A percentile compares a stretch with the other conserved stretches of the same genome.
phyloP scores from a whole-genome alignment of 805 yeast genomes.

The Limtongozyma cylindracea region DNA sequence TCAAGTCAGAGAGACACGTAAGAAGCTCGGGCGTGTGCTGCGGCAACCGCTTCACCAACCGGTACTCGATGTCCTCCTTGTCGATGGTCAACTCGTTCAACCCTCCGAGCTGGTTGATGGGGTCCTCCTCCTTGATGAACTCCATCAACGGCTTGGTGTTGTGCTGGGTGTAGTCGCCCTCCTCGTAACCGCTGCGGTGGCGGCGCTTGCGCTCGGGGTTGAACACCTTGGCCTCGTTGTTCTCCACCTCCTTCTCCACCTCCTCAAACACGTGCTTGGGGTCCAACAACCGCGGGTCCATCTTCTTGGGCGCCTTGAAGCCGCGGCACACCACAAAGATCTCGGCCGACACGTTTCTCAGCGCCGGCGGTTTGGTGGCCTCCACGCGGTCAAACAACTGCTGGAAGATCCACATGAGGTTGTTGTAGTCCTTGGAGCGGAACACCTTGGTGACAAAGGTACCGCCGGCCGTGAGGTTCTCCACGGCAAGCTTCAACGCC shows the following conservation, averaged over 20 bases:
- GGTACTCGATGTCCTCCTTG: slow-evolving; percentile 45
- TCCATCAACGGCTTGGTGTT: slow-evolving; percentile 57
- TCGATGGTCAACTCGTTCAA: slow-evolving; percentile 35
- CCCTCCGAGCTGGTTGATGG: slow-evolving; percentile 60
- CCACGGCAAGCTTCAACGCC: slow-evolving; percentile 84
- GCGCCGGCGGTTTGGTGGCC: slow-evolving; percentile 97
- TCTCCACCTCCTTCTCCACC: slow-evolving; percentile 36
- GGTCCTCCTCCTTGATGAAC: slow-evolving; percentile 60
- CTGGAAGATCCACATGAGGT: slow-evolving; percentile 91
- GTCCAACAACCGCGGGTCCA: slow-evolving; percentile 83
- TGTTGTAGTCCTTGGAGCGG: slow-evolving; percentile 96
- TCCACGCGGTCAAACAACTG: slow-evolving; percentile 91
- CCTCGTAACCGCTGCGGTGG: slow-evolving; percentile 92
- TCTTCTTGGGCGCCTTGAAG: slow-evolving; percentile 84
- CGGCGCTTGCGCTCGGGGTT: slow-evolving; percentile 84
- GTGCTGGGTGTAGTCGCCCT: slow-evolving; percentile 55
- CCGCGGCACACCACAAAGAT: slow-evolving; percentile 93
- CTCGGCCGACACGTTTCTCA: slow-evolving; percentile 98
- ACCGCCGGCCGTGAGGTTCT: slow-evolving; percentile 77
- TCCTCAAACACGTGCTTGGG: slow-evolving; percentile 91
- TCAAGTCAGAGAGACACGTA: slow-evolving; percentile 74
- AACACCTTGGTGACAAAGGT: slow-evolving; percentile 90
- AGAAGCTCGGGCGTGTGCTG: slow-evolving; percentile 58
- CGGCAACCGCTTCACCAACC: slow-evolving; percentile 40
- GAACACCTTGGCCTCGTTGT: slow-evolving; percentile 74